Percentiles rank a stretch among this genome's conserved stretches.
Conservation (phyloP, 2,329 filamentous ascomycete genomes). For the Didymellaceae sp. region DNA sequence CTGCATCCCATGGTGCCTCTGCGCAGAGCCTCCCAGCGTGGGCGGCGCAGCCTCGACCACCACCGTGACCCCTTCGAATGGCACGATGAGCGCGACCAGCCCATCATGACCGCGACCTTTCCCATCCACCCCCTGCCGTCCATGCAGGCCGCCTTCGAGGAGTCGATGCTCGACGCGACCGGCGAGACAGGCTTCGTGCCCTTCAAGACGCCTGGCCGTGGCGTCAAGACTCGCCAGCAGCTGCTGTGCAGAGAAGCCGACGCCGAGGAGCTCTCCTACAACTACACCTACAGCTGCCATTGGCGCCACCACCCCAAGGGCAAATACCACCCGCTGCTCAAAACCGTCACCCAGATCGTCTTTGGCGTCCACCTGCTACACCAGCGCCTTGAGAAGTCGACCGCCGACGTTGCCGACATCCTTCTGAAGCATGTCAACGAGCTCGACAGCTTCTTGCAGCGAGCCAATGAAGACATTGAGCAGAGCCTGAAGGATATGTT, state of each 20-base stretch:
- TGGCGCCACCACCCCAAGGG: slow-evolving; percentile 81
- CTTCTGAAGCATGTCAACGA: slow-evolving; percentile 93
- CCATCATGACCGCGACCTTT: slow-evolving; percentile 46
- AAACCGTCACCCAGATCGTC: slow-evolving; percentile 88
- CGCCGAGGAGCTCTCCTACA: slow-evolving; percentile 71
- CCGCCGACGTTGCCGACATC: slow-evolving; percentile 85
- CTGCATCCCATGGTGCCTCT: slow-evolving; percentile 33
- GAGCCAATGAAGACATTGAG: slow-evolving; percentile 82
- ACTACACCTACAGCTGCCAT: slow-evolving; percentile 72
- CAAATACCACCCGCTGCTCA: slow-evolving; percentile 84
- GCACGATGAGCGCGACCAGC: slow-evolving; percentile 41
- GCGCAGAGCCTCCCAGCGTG: slow-evolving; percentile 30
- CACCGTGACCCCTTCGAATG: slow-evolving; percentile 39
- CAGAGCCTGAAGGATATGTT: slow-evolving; percentile 77
- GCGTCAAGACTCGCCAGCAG: slow-evolving; percentile 44
- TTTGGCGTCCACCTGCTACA: slow-evolving; percentile 91
- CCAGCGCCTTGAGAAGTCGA: slow-evolving; percentile 84
- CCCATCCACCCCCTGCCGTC: slow-evolving; percentile 74
- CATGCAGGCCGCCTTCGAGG: slow-evolving; percentile 83
- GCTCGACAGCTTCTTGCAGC: slow-evolving; percentile 87
- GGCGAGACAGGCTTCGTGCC: slow-evolving; percentile 42
- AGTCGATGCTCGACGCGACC: slow-evolving; percentile 77
- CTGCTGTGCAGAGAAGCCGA: slow-evolving; percentile 65
- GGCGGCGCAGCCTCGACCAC: slow-evolving; percentile 26
- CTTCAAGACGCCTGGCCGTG: slow-evolving; percentile 51